phyloP scores from a whole-genome alignment of 805 yeast genomes.

The Naumovozyma dairenensis region DNA sequence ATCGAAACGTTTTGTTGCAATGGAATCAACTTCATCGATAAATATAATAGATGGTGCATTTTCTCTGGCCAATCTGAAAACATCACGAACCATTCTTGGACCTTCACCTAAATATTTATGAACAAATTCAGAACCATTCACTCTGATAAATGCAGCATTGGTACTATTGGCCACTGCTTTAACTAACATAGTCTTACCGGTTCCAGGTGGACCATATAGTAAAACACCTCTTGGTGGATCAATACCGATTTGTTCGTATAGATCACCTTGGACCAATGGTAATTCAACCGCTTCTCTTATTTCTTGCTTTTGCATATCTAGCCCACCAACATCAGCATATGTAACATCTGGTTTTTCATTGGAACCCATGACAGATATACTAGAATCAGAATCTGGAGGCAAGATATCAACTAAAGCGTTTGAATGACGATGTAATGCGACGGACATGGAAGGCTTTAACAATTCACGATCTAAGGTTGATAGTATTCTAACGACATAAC shows the following conservation, averaged over 20 bases:
- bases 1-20: constrained; percentile 97
- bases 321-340: constrained; percentile 96
- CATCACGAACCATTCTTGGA: constrained; percentile 99
- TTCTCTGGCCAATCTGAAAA: constrained; percentile 92
- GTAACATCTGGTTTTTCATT: constrained; percentile 88
- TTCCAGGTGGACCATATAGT: constrained; percentile 99
- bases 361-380: constrained; percentile 89
- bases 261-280: constrained; percentile 90
- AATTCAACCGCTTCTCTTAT: constrained; percentile 97
- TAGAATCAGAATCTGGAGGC: constrained; percentile 98
- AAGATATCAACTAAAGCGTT: constrained; percentile 93
- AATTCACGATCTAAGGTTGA: constrained; percentile 92
- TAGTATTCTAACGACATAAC: constrained; percentile 88
- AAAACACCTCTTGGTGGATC: constrained; percentile 98
- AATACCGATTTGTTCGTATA: constrained; percentile 94
- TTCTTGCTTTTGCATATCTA: constrained; percentile 98
- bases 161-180: constrained; percentile 97
- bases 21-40: constrained; percentile 97
- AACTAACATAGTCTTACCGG: constrained; percentile 98
- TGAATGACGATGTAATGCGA: constrained; percentile 96
- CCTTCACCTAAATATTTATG: constrained; percentile 99
- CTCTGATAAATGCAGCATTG: constrained; percentile 91
- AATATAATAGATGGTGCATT: constrained; percentile 95
- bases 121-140: constrained; percentile 95
- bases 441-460: constrained; percentile 88